Base-by-base conservation (phyloP, 352 stramenopile species). In the Globisporangium barbulae region DNA sequence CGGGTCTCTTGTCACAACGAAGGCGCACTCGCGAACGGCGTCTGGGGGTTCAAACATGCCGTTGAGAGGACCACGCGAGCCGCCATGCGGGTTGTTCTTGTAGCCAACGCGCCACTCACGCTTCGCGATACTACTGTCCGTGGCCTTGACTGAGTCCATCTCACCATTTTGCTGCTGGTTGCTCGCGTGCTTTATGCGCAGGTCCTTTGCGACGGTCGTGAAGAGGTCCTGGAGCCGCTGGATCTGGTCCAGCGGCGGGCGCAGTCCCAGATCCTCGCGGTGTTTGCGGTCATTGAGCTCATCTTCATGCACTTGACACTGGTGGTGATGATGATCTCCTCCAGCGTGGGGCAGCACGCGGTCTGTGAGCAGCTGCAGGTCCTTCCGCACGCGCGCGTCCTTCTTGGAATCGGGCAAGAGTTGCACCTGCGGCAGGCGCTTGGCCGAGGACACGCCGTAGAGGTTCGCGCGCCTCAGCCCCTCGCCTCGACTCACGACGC, bases 221-320 rank as follows among this genome's bases (percentile, higher is more conserved):
- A 67, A 68, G 8, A 90, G 74, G 45, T 86, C 81, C n/a, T 67
- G 63, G 6, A 86, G 53, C 2, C 50, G 57, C 15, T 82, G 69
- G 25, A 81, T 81, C 3, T 68, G 73, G 64, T 90, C 81, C 47
- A 87, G 42, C 6, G 81, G 71, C 9, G 81, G 81, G 2, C 81
- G 72, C 31, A 75, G 70, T 0, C 79, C 73, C 2, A 75, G 57
- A 6, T 83, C 62, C 33, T 82, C 74, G 37, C 70, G 76, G 66
- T 87, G 71, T 60, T 88, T 90, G 35, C 69, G 71, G 45, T 79
- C 71, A 31, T 81, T 72, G n/a, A 85, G 59, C 37, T 83, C 78
- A n/a, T 76, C 63, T 49, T 85, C 80, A n/a, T 75, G 59, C 2
- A 65, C 59, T 65, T 19, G 73, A 2, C 2, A 57, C 13, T 21